These are phyloP conservation scores for Penicillium freii DNA, from an alignment of 2,329 filamentous ascomycete genomes.

Conservation along the genomic window DNA sequence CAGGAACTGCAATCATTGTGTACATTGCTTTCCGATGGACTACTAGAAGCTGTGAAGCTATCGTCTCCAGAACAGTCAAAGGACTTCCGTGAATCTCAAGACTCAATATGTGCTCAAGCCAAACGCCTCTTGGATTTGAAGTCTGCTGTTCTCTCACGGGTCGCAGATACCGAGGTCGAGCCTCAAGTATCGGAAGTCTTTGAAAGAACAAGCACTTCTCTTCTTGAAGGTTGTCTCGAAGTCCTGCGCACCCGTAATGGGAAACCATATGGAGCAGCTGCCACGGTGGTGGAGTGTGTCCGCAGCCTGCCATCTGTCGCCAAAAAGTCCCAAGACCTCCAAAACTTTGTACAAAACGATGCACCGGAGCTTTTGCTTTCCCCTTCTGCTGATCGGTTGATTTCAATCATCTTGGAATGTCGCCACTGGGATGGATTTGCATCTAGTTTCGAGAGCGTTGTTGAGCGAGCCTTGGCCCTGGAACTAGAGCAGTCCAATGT, in stretches of 20 bases:
- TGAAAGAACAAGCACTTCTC: slow-evolving; percentile 35
- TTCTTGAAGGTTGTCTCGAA: slow-evolving; percentile 51
- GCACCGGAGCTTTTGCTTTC: slow-evolving; percentile 63
- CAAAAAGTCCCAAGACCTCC: slow-evolving; percentile 43
- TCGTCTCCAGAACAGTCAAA: slow-evolving; percentile 81
- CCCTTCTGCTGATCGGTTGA: slow-evolving; percentile 64
- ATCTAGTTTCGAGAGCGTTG: slow-evolving; percentile 40
- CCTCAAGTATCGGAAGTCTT: slow-evolving; percentile 32
- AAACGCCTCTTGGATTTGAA: slow-evolving; percentile 65
- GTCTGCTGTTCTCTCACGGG: slow-evolving; percentile 35
- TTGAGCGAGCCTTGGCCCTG: slow-evolving; percentile 35
- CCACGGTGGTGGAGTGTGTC: slow-evolving; percentile 55
- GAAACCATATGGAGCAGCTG: slow-evolving; percentile 65
- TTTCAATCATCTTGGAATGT: slow-evolving; percentile 63
- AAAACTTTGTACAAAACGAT: slow-evolving; percentile 55
- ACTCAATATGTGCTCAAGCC: slow-evolving; percentile 63
- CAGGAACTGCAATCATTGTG: slow-evolving; percentile 59
- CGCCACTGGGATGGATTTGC: slow-evolving; percentile 44
- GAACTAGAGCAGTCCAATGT: slow-evolving; percentile 34
- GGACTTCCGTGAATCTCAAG: slow-evolving; percentile 71
- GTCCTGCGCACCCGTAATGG: slow-evolving; percentile 57
- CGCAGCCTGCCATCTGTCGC: slow-evolving; percentile 45
- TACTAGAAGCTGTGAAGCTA: slow-evolving; percentile 67
- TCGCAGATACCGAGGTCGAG: slow-evolving; percentile 26
- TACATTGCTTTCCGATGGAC: slow-evolving; percentile 57